Conservation (phyloP, 2,329 filamentous ascomycete species). For the Magnaporthiopsis poae region DNA sequence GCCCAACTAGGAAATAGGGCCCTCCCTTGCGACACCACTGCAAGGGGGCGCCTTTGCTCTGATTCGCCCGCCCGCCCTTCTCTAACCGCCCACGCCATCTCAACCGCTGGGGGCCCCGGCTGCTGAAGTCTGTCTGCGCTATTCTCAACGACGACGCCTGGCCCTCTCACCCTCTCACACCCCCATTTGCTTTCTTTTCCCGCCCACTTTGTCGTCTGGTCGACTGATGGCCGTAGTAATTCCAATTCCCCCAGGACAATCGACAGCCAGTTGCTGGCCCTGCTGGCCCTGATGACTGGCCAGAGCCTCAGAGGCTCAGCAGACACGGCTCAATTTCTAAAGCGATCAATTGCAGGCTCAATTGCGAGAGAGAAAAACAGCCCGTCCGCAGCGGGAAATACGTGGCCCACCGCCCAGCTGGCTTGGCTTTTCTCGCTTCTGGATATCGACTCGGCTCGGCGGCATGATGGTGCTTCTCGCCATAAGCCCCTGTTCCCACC, state of each 20-base stretch:
- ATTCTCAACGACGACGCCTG: constrained; percentile 8
- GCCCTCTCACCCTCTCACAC: constrained; percentile 1
- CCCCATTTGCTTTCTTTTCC: not conserved
- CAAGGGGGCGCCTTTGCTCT: not conserved
- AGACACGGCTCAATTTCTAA: too few species aligned
- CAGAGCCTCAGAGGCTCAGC: not conserved
- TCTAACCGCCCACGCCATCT: constrained; percentile 10
- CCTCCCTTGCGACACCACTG: not conserved
- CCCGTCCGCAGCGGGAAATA: not conserved
- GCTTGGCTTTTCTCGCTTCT: not conserved
- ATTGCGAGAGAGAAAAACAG: not conserved
- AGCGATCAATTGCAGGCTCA: not conserved
- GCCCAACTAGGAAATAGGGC: not conserved
- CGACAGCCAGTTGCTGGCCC: not conserved
- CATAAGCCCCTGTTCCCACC: not conserved
- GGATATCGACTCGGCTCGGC: not conserved
- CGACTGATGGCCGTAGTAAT: constrained; percentile 5
- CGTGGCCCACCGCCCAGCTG: not conserved
- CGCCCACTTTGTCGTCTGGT: constrained; percentile 1
- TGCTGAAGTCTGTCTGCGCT: not conserved
- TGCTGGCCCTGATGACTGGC: not conserved
- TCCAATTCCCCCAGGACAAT: not conserved
- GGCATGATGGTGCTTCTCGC: not conserved
- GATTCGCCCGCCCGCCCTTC: constrained; percentile 7
- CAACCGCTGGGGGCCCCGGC: constrained; percentile 4